phyloP scores from a whole-genome alignment of 352 stramenopile genomes.

The Globisporangium viniferum region DNA sequence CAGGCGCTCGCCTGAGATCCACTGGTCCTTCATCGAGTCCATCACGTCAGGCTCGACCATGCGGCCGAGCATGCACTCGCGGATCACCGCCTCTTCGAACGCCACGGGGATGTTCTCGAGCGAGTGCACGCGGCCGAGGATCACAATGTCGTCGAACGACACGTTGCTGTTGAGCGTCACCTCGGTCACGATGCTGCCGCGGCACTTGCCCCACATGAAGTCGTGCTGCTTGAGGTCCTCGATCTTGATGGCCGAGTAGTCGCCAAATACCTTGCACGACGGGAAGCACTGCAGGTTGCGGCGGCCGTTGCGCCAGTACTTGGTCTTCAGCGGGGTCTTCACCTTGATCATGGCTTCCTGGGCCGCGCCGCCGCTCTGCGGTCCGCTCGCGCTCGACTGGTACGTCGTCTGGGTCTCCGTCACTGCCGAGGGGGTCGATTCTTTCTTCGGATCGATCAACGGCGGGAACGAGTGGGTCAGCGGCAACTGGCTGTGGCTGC shows the following conservation, averaged over 20 bases:
- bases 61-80: slow-evolving; percentile 79
- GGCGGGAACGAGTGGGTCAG: slow-evolving; percentile 56
- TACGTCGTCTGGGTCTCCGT: slow-evolving; percentile 29
- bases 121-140: slow-evolving; percentile 80
- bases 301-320: slow-evolving; percentile 90
- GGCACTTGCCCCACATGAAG: slow-evolving; percentile 90
- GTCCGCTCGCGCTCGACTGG: background rate
- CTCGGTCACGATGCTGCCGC: slow-evolving; percentile 76
- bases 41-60: slow-evolving; percentile 76
- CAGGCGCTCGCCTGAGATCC: slow-evolving; percentile 78
- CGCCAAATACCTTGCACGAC: slow-evolving; percentile 86
- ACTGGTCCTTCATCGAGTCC: slow-evolving; percentile 84
- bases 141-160: slow-evolving; percentile 75
- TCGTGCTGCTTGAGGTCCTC: slow-evolving; percentile 87
- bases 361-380: slow-evolving; percentile 23
- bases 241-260: slow-evolving; percentile 89
- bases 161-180: slow-evolving; percentile 83
- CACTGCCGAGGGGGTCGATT: slow-evolving; percentile 1
- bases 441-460: slow-evolving; percentile 54
- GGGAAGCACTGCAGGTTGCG: slow-evolving; percentile 90
- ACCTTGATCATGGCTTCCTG: slow-evolving; percentile 88
- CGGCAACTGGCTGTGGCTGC: slow-evolving; percentile 20
- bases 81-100: slow-evolving; percentile 83
- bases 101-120: slow-evolving; percentile 79
- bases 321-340: slow-evolving; percentile 80